Base-by-base conservation (phyloP, 2,329 filamentous ascomycete genomes). In the Polytolypa hystricis region DNA sequence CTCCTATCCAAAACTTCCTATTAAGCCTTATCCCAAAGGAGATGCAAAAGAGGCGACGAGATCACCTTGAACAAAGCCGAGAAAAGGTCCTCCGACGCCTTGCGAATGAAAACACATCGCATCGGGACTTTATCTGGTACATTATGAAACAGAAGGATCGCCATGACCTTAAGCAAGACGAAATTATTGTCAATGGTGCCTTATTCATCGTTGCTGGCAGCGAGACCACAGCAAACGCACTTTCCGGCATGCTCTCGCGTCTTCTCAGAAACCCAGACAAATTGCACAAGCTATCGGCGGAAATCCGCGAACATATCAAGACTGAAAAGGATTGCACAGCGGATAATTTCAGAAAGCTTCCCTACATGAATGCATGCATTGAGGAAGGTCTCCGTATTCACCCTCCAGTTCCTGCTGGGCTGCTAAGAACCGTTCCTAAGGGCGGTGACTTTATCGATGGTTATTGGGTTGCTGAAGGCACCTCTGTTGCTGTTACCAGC, bases 191-290 rank as follows among this genome's bases (percentile, higher is more conserved):
- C 12, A 47, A 48, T 28, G 42, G 44, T 15, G 35, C 44, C 15
- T 11, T 47, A 3, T 48, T 57, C 20, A 49, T 71, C 19, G 51
- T 66, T 7, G 69, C 67, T 3, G 68, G 70, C 3, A 66, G 63
- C 2, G 69, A 72, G 45, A 73, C 69, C 4, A 70, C 67, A 1
- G 65, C 69, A 0, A 69, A 66, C 0, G 51, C 65, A 2, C 53
- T 71, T 11, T 57, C 42, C 48, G 65, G 44, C 46, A 55, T 42
- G 10, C 53, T 54, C 7, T 71, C 58, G 40, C 48, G 64, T 4
- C 50, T 71, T 6, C 47, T 66, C 2, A 55, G 50, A 3, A 52
- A 66, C 37, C 59, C 57, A 0, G 44, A 54, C 2, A 50, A 54
- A 0, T 44, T 67, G 33, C 41, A 48, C 2, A 60, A 54, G 20